These are phyloP conservation scores for Corrigiola litoralis DNA, from an alignment of 179 eudicot species.

Conservation along the genomic window DNA sequence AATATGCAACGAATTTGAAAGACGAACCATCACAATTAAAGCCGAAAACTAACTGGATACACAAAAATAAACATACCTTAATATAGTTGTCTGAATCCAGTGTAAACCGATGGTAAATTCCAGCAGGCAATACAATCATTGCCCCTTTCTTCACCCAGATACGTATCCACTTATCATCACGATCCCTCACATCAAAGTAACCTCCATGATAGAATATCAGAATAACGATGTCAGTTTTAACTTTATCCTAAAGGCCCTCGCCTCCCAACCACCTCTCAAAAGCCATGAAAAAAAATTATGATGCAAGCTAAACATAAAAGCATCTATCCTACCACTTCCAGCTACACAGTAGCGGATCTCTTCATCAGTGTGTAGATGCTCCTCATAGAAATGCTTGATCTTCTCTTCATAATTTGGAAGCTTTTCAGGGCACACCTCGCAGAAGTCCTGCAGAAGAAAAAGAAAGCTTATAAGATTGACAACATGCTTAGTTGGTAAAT, in stretches of 20 bases:
- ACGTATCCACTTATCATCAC: slow-evolving; percentile 83
- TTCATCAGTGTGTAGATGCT: slow-evolving; percentile 97
- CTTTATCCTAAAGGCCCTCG: neutral
- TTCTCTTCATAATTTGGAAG: slow-evolving; percentile 87
- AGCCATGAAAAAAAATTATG: neutral
- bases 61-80: slow-evolving; percentile 43
- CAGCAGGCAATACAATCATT: slow-evolving; percentile 95
- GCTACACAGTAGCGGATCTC: slow-evolving; percentile 94
- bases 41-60: too few species aligned
- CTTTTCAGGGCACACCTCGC: slow-evolving; percentile 95
- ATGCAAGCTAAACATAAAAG: neutral
- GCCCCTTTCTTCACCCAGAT: slow-evolving; percentile 94
- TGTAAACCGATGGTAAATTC: slow-evolving; percentile 80
- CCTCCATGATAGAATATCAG: slow-evolving; percentile 36
- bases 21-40: too few species aligned
- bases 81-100: slow-evolving; percentile 62
- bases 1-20: too few species aligned
- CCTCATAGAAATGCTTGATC: slow-evolving; percentile 81
- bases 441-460: slow-evolving; percentile 46
- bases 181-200: slow-evolving; percentile 95
- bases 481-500: too few species aligned
- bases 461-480: too few species aligned
- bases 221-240: slow-evolving; percentile 2
- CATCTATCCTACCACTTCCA: slow-evolving; percentile 69
- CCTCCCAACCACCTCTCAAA: neutral